These are phyloP conservation scores for Colletotrichum sp. DNA, from an alignment of 2,329 filamentous ascomycete genomes.

Conservation along the genomic window DNA sequence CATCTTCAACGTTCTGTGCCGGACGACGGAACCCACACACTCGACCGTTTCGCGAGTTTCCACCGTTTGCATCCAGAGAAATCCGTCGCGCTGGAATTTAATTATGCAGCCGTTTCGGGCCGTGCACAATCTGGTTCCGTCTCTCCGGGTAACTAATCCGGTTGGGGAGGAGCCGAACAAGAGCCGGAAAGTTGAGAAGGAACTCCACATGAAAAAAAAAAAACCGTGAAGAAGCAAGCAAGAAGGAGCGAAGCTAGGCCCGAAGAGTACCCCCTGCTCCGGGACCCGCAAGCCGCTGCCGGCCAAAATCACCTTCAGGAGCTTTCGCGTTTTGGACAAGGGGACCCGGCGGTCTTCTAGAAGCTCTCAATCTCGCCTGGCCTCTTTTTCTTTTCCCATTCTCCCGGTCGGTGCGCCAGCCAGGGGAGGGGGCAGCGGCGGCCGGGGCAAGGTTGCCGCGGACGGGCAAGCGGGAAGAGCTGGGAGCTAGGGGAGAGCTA, in stretches of 20 bases:
- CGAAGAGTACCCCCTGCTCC: background rate
- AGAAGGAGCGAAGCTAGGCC: background rate
- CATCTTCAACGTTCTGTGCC: background rate
- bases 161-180: constrained; percentile 3
- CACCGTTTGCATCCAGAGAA: constrained; percentile 2
- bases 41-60: background rate
- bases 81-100: background rate
- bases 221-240: background rate
- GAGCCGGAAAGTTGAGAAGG: background rate
- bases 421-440: background rate
- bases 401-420: background rate
- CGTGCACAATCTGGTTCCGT: background rate
- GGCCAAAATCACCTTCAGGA: constrained; percentile 1
- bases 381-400: background rate
- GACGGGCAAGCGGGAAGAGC: background rate
- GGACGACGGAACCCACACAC: background rate
- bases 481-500: background rate
- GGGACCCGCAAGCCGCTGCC: constrained; percentile 14
- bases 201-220: background rate
- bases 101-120: background rate
- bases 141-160: constrained; percentile 1
- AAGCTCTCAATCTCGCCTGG: background rate
- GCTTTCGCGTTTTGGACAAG: background rate
- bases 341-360: constrained; percentile 9
- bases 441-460: background rate